A percentile compares a stretch with the other conserved stretches of the same genome.
phyloP scores from a whole-genome alignment of 2,329 filamentous ascomycete species.

The Scorias spongiosa region DNA sequence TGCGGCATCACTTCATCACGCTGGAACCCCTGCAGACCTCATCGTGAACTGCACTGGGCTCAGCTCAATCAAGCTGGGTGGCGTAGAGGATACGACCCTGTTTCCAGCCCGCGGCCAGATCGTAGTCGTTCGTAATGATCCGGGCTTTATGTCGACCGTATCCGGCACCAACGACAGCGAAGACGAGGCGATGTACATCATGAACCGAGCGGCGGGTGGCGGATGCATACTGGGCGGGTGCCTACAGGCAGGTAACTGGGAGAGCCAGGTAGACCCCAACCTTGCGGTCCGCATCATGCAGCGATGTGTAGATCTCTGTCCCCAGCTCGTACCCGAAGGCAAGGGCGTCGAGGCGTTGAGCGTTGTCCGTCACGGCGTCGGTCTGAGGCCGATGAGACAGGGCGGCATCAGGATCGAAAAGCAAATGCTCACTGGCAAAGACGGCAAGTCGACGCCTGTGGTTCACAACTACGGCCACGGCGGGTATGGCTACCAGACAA shows the following conservation, averaged over 20 bases:
- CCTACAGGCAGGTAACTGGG: constrained; percentile 67
- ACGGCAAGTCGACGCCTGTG: constrained; percentile 34
- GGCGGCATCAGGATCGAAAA: constrained; percentile 63
- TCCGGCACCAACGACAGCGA: constrained; percentile 60
- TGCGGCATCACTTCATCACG: constrained; percentile 45
- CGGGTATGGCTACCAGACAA: constrained; percentile 54
- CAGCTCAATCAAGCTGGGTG: constrained; percentile 58
- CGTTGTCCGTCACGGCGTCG: constrained; percentile 68
- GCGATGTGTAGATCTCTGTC: constrained; percentile 50
- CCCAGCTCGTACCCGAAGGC: constrained; percentile 43
- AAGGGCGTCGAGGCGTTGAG: constrained; percentile 58
- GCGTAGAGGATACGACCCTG: constrained; percentile 61
- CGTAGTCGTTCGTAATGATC: constrained; percentile 67
- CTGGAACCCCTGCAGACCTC: constrained; percentile 45
- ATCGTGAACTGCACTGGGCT: constrained; percentile 79
- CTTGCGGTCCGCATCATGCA: constrained; percentile 75
- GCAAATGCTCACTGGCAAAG: constrained; percentile 43
- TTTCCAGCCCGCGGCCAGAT: constrained; percentile 70
- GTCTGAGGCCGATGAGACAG: constrained; percentile 58
- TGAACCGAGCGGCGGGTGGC: constrained; percentile 65
- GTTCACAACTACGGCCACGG: constrained; percentile 72
- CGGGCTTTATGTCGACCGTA: constrained; percentile 50
- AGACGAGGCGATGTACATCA: constrained; percentile 63
- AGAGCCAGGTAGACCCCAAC: constrained; percentile 61
- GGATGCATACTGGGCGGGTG: constrained; percentile 80